Percentiles rank a stretch among this genome's conserved stretches.
Conservation (phyloP, 2,329 filamentous ascomycete species). For the Penicillium griseofulvum region DNA sequence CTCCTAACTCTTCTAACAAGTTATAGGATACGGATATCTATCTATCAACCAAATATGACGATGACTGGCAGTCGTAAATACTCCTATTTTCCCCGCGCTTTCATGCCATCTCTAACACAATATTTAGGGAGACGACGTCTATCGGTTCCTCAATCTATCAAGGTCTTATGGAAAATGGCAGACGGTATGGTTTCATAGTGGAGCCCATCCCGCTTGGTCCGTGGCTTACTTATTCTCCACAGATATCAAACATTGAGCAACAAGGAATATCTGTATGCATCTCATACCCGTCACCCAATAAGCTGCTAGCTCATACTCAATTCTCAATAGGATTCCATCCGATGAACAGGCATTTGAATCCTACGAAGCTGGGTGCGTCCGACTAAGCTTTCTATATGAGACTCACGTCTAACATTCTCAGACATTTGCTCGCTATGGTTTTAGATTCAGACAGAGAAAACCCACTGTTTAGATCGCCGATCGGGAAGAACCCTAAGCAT, state of each 20-base stretch:
- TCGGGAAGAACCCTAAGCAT: constrained; percentile 6
- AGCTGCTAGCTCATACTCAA: neutral
- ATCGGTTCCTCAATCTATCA: constrained; percentile 18
- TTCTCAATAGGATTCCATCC: constrained; percentile 11
- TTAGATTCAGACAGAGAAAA: constrained; percentile 13
- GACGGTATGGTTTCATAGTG: constrained; percentile 8
- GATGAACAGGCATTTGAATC: constrained; percentile 19
- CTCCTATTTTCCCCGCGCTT: neutral
- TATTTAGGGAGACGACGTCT: constrained; percentile 13
- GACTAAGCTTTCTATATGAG: neutral
- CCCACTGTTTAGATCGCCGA: constrained; percentile 13
- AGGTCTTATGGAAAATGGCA: constrained; percentile 16
- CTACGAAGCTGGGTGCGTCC: constrained; percentile 17
- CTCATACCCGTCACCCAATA: neutral
- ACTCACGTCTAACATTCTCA: neutral
- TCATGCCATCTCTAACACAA: neutral
- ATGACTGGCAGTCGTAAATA: constrained; percentile 19
- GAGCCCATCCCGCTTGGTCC: neutral
- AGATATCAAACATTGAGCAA: constrained; percentile 18
- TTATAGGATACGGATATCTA: constrained; percentile 12
- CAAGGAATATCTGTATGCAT: constrained; percentile 13
- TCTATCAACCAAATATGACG: neutral
- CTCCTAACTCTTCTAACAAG: neutral
- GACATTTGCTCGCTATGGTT: constrained; percentile 14
- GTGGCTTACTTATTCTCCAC: neutral